Percentiles rank a stretch among this genome's conserved stretches.
Evolutionary conservation across 78 protist species (phyloP).

Genomic region (Bodo saltans): DNA sequence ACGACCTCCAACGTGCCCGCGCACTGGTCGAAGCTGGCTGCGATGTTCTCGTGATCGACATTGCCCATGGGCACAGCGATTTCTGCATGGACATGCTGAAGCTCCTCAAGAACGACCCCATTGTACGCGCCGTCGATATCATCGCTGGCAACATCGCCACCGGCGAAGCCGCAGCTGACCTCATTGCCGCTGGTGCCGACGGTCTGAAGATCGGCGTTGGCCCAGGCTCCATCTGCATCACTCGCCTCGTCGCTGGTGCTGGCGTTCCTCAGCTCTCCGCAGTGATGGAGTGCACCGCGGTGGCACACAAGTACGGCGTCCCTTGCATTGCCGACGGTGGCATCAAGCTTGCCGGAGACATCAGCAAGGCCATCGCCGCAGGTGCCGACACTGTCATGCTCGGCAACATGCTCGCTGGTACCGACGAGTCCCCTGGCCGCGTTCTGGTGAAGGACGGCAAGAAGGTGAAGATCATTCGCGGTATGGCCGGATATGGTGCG

Average conservation of each 20-base stretch:
- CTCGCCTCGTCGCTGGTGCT: conserved; percentile 78
- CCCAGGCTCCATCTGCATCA: conserved; percentile 90
- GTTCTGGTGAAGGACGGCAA: conserved; percentile 27
- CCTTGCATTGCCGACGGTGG: conserved; percentile 96
- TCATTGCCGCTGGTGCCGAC: conserved; percentile 86
- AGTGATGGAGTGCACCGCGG: conserved; percentile 59
- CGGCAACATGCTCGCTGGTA: conserved; percentile 91
- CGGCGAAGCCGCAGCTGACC: conserved; percentile 57
- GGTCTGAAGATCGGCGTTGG: conserved; percentile 93
- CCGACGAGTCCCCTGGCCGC: conserved; percentile 89
- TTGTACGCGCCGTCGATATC: conserved; percentile 33
- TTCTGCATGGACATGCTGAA: neutral
- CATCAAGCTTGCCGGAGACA: conserved; percentile 76
- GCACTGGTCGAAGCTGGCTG: conserved; percentile 10
- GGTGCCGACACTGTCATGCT: conserved; percentile 91
- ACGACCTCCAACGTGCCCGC: conserved; percentile 15
- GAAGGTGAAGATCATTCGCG: conserved; percentile 27
- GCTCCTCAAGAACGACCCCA: conserved; percentile 16
- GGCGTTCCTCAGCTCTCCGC: conserved; percentile 86
- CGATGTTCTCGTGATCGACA: conserved; percentile 39
- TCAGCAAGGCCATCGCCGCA: conserved; percentile 80
- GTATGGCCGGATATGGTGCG: conserved; percentile 26
- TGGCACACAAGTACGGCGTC: conserved; percentile 57
- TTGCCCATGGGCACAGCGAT: conserved; percentile 45
- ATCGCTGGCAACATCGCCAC: conserved; percentile 89